Conservation (phyloP, 2,329 filamentous ascomycete species). For the Microascus cirrosus region DNA sequence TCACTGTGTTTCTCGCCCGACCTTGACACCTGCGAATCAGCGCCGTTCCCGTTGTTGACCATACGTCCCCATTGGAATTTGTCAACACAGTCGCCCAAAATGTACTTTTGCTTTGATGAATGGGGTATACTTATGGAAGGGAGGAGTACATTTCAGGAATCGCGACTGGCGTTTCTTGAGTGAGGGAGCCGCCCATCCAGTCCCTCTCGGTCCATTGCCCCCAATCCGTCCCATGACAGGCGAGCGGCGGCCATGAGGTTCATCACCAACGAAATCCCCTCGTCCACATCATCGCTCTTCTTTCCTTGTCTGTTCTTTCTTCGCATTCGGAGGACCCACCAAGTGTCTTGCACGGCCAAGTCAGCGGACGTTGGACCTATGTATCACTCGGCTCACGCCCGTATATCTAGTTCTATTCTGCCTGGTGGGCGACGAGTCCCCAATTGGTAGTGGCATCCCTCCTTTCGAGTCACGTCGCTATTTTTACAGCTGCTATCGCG, state of each 20-base stretch:
- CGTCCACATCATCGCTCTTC: not conserved
- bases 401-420: not conserved
- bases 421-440: not conserved
- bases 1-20: not conserved
- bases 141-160: not conserved
- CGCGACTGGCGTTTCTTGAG: not conserved
- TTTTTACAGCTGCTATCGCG: not conserved
- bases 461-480: not conserved
- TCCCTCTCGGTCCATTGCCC: not conserved
- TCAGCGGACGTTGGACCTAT: not conserved
- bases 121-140: not conserved
- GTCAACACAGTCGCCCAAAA: not conserved
- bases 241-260: not conserved
- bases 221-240: not conserved
- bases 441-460: not conserved
- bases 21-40: not conserved
- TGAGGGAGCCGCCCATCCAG: not conserved
- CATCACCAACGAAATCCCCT: not conserved
- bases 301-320: not conserved
- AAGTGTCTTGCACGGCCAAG: not conserved
- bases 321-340: not conserved
- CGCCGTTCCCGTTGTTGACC: not conserved
- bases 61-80: not conserved
- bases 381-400: not conserved
- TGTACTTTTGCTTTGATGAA: not conserved